Percentiles rank a stretch among this genome's conserved stretches.
Evolutionary conservation across 2,329 filamentous ascomycete genomes (phyloP).

Genomic region (Phyllosticta citrichinensis): DNA sequence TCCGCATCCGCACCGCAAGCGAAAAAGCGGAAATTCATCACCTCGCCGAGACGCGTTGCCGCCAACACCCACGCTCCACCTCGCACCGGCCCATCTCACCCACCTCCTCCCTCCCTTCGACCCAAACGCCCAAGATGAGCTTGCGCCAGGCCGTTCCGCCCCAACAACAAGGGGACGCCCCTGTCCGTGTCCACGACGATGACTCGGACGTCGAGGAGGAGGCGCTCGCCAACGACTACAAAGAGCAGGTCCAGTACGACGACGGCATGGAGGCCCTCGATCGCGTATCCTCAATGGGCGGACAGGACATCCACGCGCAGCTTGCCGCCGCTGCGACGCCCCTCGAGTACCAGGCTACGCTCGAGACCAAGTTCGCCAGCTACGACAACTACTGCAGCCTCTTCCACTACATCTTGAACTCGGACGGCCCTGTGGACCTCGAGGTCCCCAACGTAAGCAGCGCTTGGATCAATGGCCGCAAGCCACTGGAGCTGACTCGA

Average conservation of each 20-base stretch:
- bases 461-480: background rate
- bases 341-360: slow-evolving; percentile 86
- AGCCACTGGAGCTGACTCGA: slow-evolving; percentile 11
- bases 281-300: slow-evolving; percentile 51
- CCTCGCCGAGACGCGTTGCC: slow-evolving; percentile 5
- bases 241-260: slow-evolving; percentile 86
- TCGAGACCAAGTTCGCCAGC: slow-evolving; percentile 96
- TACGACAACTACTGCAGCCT: slow-evolving; percentile 99
- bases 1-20: slow-evolving; percentile 8
- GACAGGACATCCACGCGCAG: slow-evolving; percentile 89
- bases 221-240: slow-evolving; percentile 88
- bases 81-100: slow-evolving; percentile 2
- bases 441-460: slow-evolving; percentile 84
- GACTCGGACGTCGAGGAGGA: slow-evolving; percentile 96
- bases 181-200: slow-evolving; percentile 45
- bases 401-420: slow-evolving; percentile 99
- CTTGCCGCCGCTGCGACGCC: slow-evolving; percentile 87
- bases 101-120: background rate
- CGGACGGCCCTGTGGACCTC: slow-evolving; percentile 93
- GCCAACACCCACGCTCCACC: slow-evolving; percentile 7
- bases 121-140: slow-evolving; percentile 22
- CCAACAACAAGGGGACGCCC: slow-evolving; percentile 32
- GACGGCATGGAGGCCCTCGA: slow-evolving; percentile 77
- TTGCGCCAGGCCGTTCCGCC: slow-evolving; percentile 25
- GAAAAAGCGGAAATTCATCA: slow-evolving; percentile 13